Evolutionary conservation across 2,329 filamentous ascomycete species (phyloP), one percentile per base, ranked within the genome.

Genomic region (Cytospora schulzeri): DNA sequence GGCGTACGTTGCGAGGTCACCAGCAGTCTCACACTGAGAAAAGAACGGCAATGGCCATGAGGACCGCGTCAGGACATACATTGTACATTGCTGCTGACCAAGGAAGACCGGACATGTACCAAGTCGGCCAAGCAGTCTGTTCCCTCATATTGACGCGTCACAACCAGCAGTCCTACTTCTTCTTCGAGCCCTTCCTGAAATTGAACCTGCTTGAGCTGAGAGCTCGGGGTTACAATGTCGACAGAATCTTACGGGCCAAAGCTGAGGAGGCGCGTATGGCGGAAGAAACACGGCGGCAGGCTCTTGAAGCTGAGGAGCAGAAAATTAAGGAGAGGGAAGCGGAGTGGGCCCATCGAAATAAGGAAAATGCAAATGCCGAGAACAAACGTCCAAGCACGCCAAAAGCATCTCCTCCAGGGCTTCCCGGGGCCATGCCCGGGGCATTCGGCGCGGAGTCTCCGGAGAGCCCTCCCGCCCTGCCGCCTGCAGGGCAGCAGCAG

Each of bases 191-290:
- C 60, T 90, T 99, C 68, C 80, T 99, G 45, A 94, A 91, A 64
- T 88, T 95, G 11, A 92, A 94, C 70, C 82, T 99, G 28, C 85
- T 91, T 55, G 89, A 93, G 59, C 79, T 99, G 50, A 89, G 92
- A 71, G 88, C 88, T 66, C 92, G 95, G 68, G 95, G 95, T 1
- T 98, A 97, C 81, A 98, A 99, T 70, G 95, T 99, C 48, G 92
- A 97, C 72, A 90, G 95, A 57, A 98, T 99, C 67, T 82, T 99
- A 26, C 87, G 92, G 45, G 90, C 90, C 61, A 96, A 96, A 78
- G 92, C 91, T 24, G 91, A 91, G 2, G 93, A 98, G 75, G 91
- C 92, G 7, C 87, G 91, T 60, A 88, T 98, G 68, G 93, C 92
- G 0, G 93, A 97, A 72, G 90, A 91, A 71, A 88, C 92, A 74